Percentiles rank a stretch among this genome's conserved stretches.
Evolutionary conservation across 2,329 filamentous ascomycete species (phyloP).

Genomic region (Ophiostoma sp.): DNA sequence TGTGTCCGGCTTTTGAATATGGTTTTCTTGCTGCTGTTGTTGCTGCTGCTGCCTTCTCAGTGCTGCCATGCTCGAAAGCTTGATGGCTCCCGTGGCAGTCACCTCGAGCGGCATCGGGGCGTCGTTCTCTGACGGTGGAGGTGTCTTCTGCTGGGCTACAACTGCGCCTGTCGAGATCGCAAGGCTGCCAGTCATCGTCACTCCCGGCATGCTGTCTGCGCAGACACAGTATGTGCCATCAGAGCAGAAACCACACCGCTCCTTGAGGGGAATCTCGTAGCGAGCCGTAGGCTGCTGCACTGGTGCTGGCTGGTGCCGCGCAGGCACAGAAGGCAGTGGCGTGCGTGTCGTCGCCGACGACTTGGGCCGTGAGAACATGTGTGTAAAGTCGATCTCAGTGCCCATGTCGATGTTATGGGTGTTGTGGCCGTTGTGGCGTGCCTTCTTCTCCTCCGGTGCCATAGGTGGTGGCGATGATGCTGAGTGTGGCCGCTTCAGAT

Average conservation of each 20-base stretch:
- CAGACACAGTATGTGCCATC: slow-evolving; percentile 79
- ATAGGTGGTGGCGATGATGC: slow-evolving; percentile 38
- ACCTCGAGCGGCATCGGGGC: slow-evolving; percentile 55
- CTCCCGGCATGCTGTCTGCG: slow-evolving; percentile 49
- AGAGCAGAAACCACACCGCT: slow-evolving; percentile 76
- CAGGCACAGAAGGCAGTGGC: slow-evolving; percentile 29
- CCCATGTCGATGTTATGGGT: slow-evolving; percentile 33
- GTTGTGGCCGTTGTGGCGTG: slow-evolving; percentile 37
- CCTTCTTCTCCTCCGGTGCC: slow-evolving; percentile 51
- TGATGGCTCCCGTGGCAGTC: slow-evolving; percentile 55
- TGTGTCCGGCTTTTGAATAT: slow-evolving; percentile 25
- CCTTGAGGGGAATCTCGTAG: slow-evolving; percentile 47
- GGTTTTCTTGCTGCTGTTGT: slow-evolving; percentile 19
- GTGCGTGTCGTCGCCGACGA: slow-evolving; percentile 25
- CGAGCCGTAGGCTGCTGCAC: slow-evolving; percentile 25
- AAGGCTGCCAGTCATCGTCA: slow-evolving; percentile 37
- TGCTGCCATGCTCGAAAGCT: slow-evolving; percentile 46
- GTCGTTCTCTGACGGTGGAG: slow-evolving; percentile 58
- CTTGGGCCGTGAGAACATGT: slow-evolving; percentile 52
- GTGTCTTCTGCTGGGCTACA: slow-evolving; percentile 49
- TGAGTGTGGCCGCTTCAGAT: slow-evolving; percentile 45
- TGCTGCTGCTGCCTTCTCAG: slow-evolving; percentile 32
- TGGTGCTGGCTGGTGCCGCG: slow-evolving; percentile 16
- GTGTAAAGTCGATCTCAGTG: slow-evolving; percentile 70
- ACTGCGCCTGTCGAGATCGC: slow-evolving; percentile 28